Conservation (phyloP, 2,329 filamentous ascomycete genomes). For the Botryotinia convoluta region DNA sequence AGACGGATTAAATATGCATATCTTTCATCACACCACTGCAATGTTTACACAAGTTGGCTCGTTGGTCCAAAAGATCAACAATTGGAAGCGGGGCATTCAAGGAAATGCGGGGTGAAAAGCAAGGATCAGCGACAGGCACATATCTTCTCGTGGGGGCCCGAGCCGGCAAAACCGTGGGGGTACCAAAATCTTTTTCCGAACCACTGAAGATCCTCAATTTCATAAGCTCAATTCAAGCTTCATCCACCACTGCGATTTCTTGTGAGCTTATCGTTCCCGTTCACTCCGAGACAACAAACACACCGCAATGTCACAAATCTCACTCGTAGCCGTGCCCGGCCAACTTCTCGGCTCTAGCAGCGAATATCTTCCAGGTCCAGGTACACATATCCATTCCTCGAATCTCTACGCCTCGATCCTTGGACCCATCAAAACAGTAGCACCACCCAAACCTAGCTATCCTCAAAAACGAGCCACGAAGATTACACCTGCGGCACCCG, state of each 20-base stretch:
- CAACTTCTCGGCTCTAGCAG: slow-evolving; percentile 69
- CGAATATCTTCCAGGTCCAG: slow-evolving; percentile 71
- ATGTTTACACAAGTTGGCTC: neutral
- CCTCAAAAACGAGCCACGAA: slow-evolving; percentile 59
- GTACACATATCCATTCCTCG: slow-evolving; percentile 76
- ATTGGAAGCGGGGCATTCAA: slow-evolving; percentile 4
- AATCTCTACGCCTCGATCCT: slow-evolving; percentile 80
- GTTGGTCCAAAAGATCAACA: slow-evolving; percentile 3
- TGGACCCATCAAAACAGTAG: slow-evolving; percentile 61
- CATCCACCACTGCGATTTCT: neutral
- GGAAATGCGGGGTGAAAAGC: slow-evolving; percentile 10
- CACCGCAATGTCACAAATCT: slow-evolving; percentile 29
- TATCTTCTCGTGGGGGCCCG: neutral
- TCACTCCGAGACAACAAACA: slow-evolving; percentile 1
- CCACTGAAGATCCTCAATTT: slow-evolving; percentile 5
- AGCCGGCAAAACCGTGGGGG: slow-evolving; percentile 15
- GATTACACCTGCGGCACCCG: slow-evolving; percentile 47
- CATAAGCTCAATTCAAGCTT: neutral
- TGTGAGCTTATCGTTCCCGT: neutral
- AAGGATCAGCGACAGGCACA: neutral
- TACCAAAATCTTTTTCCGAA: slow-evolving; percentile 11
- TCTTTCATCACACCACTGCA: slow-evolving; percentile 1
- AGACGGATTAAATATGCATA: slow-evolving; percentile 4
- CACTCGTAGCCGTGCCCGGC: slow-evolving; percentile 69
- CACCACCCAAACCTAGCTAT: slow-evolving; percentile 42